phyloP scores from a whole-genome alignment of 1,284 basidiomycete genomes.

The Sanguinoderma infundibulare region DNA sequence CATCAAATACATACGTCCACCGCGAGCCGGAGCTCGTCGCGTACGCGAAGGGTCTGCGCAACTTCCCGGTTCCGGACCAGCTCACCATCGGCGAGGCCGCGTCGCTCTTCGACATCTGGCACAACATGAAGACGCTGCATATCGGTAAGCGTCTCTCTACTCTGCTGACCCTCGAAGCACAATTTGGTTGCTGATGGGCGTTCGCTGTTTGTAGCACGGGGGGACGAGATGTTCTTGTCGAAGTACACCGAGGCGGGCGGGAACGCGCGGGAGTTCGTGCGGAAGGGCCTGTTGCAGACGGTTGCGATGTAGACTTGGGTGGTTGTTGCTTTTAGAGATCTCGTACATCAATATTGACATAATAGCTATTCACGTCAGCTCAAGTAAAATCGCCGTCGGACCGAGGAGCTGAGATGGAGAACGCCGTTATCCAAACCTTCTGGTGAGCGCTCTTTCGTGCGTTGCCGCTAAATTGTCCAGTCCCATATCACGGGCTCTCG shows the following conservation, averaged over 20 bases:
- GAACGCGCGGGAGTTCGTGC: slow-evolving; percentile 76
- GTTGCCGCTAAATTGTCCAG: too few relatives aligned
- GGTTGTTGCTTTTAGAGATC: slow-evolving; percentile 3
- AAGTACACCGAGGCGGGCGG: slow-evolving; percentile 77
- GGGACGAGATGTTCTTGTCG: slow-evolving; percentile 69
- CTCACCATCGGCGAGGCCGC: slow-evolving; percentile 67
- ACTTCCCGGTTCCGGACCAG: slow-evolving; percentile 59
- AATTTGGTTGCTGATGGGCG: background rate
- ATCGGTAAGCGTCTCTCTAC: slow-evolving; percentile 42
- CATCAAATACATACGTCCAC: slow-evolving; percentile 53
- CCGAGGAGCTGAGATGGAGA: background rate
- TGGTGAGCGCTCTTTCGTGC: too few relatives aligned
- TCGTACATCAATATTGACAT: slow-evolving; percentile 5
- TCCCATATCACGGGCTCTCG: too few relatives aligned
- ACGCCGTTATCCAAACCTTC: too few relatives aligned
- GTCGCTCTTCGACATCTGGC: slow-evolving; percentile 74
- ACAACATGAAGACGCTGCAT: slow-evolving; percentile 54
- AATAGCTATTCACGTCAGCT: slow-evolving; percentile 1
- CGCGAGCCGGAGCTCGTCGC: slow-evolving; percentile 46
- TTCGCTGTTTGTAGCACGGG: slow-evolving; percentile 6
- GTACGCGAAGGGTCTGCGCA: slow-evolving; percentile 59
- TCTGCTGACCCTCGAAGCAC: background rate
- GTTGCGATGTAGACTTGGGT: slow-evolving; percentile 15
- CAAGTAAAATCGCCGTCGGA: background rate
- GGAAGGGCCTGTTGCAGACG: slow-evolving; percentile 64